These are phyloP conservation scores for Scleromitrula shiraiana DNA, from an alignment of 2,329 filamentous ascomycete species.

Conservation along the genomic window DNA sequence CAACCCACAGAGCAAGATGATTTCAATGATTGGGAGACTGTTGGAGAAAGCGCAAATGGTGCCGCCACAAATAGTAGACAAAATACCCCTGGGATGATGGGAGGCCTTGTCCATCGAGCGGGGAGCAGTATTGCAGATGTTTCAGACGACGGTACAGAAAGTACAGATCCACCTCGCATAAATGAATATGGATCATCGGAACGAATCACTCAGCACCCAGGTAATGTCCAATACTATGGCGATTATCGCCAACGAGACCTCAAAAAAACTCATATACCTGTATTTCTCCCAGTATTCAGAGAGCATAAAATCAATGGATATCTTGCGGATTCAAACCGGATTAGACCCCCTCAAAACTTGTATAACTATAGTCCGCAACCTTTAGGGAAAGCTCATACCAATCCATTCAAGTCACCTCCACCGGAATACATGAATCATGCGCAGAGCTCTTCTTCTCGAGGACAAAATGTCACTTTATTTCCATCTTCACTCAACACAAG, in stretches of 20 bases:
- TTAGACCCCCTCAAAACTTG: constrained; percentile 12
- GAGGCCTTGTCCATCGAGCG: constrained; percentile 16
- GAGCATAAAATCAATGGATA: constrained; percentile 27
- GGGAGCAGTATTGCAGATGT: constrained; percentile 27
- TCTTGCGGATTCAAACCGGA: constrained; percentile 23
- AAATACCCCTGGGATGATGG: constrained; percentile 11
- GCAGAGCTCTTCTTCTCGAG: background rate
- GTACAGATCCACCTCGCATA: constrained; percentile 12
- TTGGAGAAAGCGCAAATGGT: constrained; percentile 20
- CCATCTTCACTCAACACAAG: constrained; percentile 9
- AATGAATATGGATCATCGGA: constrained; percentile 22
- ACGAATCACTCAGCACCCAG: constrained; percentile 25
- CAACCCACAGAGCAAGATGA: constrained; percentile 14
- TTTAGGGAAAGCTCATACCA: constrained; percentile 17
- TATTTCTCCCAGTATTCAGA: constrained; percentile 22
- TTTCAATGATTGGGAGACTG: constrained; percentile 28
- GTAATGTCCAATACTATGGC: constrained; percentile 17
- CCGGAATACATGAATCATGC: constrained; percentile 15
- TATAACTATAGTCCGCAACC: constrained; percentile 16
- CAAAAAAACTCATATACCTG: constrained; percentile 21
- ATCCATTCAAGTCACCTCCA: constrained; percentile 25
- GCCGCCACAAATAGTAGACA: constrained; percentile 1
- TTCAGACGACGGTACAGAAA: constrained; percentile 18
- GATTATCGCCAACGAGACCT: constrained; percentile 26
- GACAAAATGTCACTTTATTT: constrained; percentile 4